Conservation (phyloP, 2,329 filamentous ascomycete species). For the Endoconidiophora laricicola region DNA sequence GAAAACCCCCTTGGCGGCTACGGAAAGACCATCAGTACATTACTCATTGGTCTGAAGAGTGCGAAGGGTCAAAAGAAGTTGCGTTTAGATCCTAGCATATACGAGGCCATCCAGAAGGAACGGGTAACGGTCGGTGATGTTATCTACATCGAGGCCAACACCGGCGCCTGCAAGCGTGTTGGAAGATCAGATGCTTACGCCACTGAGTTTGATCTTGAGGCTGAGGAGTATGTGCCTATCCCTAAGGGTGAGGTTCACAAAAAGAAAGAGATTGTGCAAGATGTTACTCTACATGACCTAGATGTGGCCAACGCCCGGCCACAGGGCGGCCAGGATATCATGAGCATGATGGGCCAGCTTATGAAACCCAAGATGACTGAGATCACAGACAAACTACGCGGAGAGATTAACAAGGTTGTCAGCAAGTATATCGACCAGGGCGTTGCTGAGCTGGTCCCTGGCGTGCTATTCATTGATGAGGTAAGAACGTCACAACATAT, state of each 20-base stretch:
- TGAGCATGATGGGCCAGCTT: conserved; percentile 99
- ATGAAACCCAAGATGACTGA: conserved; percentile 99
- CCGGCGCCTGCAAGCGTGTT: conserved; percentile 91
- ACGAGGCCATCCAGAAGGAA: conserved; percentile 98
- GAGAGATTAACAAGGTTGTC: conserved; percentile 98
- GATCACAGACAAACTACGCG: conserved; percentile 90
- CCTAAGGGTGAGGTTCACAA: conserved; percentile 99
- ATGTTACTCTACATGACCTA: conserved; percentile 91
- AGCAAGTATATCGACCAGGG: conserved; percentile 98
- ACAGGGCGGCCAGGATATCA: conserved; percentile 95
- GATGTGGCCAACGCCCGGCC: conserved; percentile 91
- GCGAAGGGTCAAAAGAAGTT: conserved; percentile 96
- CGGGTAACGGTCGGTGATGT: conserved; percentile 90
- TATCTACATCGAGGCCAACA: conserved; percentile 98
- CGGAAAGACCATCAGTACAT: conserved; percentile 90
- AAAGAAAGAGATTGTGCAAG: conserved; percentile 99
- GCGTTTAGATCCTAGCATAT: conserved; percentile 90
- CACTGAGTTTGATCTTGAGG: conserved; percentile 95
- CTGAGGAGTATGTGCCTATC: conserved; percentile 96
- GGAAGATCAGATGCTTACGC: conserved; percentile 92
- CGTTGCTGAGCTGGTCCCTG: conserved; percentile 92
- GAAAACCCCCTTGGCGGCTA: conserved; percentile 96
- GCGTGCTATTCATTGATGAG: conserved; percentile 97
- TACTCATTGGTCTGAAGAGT: conserved; percentile 88
- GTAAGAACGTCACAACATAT: conserved; percentile 29